Base-by-base conservation (phyloP, 805 yeast genomes). In the Isabelozyma gotoi region DNA sequence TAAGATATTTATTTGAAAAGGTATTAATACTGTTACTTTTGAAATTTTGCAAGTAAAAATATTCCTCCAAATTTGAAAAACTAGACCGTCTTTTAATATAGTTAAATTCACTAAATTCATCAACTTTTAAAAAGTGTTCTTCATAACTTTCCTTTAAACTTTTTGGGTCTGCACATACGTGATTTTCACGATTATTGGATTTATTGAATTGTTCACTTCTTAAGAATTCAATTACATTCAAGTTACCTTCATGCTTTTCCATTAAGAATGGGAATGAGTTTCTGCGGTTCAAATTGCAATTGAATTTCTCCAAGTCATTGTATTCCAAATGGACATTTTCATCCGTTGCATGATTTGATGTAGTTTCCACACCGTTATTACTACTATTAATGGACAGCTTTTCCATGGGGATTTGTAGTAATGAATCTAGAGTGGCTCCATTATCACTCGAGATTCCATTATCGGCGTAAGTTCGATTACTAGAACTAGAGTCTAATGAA, bases 201-300 rank as follows among this genome's bases (percentile, higher is more conserved):
- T 40, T 31, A 24, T 27, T 29, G 12, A 29, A 38, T 11, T 32
- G n/a, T 2, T 46, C 48, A 32, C 45, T 44, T 15, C 47, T 49
- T 3, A 48, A 36, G n/a, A 43, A 51, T 36, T 57, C 65, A 11
- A 60, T 38, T 6, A 51, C 38, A 18, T 53, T 52, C 10, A 64
- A 39, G 41, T 59, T 62, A 14, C 44, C 41, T 18, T 58, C 61
- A 3, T 36, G 43, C 4, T 45, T 32, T 7, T 48, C 42, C 7
- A 39, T 38, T 24, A 49, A 29, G 6, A 49, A 53, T 1, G 76
- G 74, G 36, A 29, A 67, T 1, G 75, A 68, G 43, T 59, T 66
- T 40, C 76, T 56, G 24, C 76, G 47, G 43, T 61, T 62, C 48
- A 67, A 53, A 7, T 38, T 36, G 14, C 35, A 24, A 12, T 46